A percentile compares a stretch with the other conserved stretches of the same genome.
Evolutionary conservation across 306 rosid genomes (phyloP).

Genomic region (Cicer bijugum): DNA sequence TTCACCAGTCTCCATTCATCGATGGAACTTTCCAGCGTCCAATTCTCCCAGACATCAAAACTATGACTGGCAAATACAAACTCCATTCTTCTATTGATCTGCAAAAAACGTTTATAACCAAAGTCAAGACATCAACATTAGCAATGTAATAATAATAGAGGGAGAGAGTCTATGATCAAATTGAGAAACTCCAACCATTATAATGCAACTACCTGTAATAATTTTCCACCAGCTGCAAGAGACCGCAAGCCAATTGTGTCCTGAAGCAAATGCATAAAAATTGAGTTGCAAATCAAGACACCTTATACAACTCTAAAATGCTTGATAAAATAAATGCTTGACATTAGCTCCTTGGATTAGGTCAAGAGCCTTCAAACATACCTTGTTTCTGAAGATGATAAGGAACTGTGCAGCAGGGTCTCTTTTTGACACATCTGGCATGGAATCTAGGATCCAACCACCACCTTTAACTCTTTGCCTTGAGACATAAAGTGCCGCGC

Average conservation of each 20-base stretch:
- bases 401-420: conserved; percentile 98
- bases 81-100: conserved; percentile 95
- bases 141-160: conserved; percentile 35
- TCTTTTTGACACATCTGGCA: conserved; percentile 84
- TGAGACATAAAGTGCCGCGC: conserved; percentile 71
- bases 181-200: conserved; percentile 26
- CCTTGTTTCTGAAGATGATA: conserved; percentile 85
- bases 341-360: conserved; percentile 14
- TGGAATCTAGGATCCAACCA: conserved; percentile 87
- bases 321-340: conserved; percentile 21
- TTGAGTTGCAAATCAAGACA: conserved; percentile 30
- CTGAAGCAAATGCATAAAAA: conserved; percentile 55
- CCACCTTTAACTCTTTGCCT: conserved; percentile 96
- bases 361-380: conserved; percentile 45
- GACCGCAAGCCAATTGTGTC: conserved; percentile 94
- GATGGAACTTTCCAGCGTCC: conserved; percentile 83
- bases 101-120: conserved; percentile 46
- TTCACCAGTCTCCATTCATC: conserved; percentile 91
- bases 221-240: conserved; percentile 94
- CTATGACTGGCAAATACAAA: conserved; percentile 97
- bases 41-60: conserved; percentile 98
- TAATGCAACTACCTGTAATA: conserved; percentile 74
- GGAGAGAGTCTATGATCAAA: conserved; percentile 23
- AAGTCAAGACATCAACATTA: conserved; percentile 30
- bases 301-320: conserved; percentile 35